Conservation (phyloP, 2,329 filamentous ascomycete species). For the Diplodia intermedia region DNA sequence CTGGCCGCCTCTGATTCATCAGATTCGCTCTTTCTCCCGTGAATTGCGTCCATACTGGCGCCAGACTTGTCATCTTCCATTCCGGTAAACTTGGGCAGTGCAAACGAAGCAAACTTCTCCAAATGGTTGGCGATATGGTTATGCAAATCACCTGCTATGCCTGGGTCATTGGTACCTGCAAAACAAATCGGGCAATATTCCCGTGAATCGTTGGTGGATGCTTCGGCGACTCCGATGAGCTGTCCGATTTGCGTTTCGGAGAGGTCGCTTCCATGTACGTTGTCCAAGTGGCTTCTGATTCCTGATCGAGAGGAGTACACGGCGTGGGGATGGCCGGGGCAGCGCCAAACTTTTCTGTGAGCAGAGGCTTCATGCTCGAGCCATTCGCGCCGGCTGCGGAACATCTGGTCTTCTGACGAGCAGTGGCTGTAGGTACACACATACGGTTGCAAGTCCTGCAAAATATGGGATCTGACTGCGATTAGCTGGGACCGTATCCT, state of each 20-base stretch:
- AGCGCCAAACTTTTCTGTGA: conserved; percentile 48
- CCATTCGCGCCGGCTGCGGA: conserved; percentile 49
- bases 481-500: background rate
- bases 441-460: conserved; percentile 49
- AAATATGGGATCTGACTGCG: conserved; percentile 41
- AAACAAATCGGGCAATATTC: conserved; percentile 45
- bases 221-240: conserved; percentile 45
- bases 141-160: conserved; percentile 39
- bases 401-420: conserved; percentile 41
- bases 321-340: conserved; percentile 44
- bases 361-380: conserved; percentile 45
- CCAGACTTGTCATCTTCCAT: conserved; percentile 40
- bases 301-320: conserved; percentile 40
- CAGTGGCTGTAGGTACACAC: conserved; percentile 47
- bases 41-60: conserved; percentile 44
- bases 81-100: conserved; percentile 40
- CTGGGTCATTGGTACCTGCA: conserved; percentile 35
- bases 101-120: conserved; percentile 46
- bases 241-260: conserved; percentile 41
- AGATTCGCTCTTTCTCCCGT: conserved; percentile 36
- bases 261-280: conserved; percentile 42
- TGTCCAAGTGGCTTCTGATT: conserved; percentile 43
- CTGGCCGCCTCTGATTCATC: background rate
- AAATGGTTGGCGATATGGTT: conserved; percentile 48
- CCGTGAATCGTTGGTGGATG: conserved; percentile 43